Percentiles rank a stretch among this genome's conserved stretches.
Evolutionary conservation across 31 red algal genomes (phyloP).

Genomic region (Asparagopsis taxiformis): DNA sequence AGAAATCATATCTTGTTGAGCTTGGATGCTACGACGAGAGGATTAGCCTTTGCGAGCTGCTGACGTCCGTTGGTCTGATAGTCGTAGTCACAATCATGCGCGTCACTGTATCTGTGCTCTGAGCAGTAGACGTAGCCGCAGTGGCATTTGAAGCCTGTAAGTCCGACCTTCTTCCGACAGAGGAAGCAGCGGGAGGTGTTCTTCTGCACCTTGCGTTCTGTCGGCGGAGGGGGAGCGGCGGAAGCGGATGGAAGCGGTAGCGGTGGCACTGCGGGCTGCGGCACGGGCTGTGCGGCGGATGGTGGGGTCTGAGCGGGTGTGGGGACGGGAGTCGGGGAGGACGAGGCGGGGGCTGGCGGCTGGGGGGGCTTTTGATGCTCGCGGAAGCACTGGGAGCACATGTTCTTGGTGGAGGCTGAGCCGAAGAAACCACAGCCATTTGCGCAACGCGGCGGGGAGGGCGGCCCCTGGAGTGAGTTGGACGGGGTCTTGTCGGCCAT

Average conservation of each 20-base stretch:
- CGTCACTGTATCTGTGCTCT: conserved; percentile 53
- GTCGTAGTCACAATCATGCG: conserved; percentile 82
- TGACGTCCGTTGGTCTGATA: conserved; percentile 63
- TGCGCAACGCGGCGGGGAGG: conserved; percentile 33
- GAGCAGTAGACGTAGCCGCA: conserved; percentile 70
- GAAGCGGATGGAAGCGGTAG: background rate
- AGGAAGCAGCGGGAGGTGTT: conserved; percentile 44
- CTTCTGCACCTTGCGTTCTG: conserved; percentile 38
- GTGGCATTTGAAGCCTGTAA: conserved; percentile 72
- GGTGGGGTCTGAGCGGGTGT: conserved; percentile 1
- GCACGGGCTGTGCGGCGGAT: too few species aligned
- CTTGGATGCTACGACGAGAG: conserved; percentile 70
- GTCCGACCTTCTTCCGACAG: conserved; percentile 78
- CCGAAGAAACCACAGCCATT: conserved; percentile 81
- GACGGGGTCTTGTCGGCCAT: too few species aligned
- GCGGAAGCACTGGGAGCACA: conserved; percentile 86
- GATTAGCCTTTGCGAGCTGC: conserved; percentile 64
- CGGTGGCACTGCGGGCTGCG: background rate
- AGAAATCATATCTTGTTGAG: conserved; percentile 71
- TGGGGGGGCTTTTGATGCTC: conserved; percentile 46
- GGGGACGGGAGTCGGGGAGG: conserved; percentile 3
- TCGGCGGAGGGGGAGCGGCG: background rate
- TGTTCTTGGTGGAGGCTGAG: conserved; percentile 64
- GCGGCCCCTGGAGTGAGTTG: too few species aligned
- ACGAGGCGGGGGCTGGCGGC: background rate